Evolutionary conservation across 331 rosid genomes (phyloP), one percentile per base, ranked within the genome.

Genomic region (Saraca asoca): DNA sequence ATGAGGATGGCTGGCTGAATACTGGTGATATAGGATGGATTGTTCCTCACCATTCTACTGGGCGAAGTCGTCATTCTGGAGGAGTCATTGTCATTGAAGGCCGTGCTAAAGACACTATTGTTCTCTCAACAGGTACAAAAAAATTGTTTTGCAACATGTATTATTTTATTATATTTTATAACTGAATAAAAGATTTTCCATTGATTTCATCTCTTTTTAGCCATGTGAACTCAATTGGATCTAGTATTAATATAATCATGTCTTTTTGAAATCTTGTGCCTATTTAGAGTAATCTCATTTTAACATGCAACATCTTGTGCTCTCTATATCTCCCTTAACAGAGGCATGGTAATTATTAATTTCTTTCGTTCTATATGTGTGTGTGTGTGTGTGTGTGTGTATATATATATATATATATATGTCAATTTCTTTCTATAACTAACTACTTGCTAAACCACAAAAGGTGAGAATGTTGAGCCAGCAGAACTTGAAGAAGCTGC

Each of bases 11-110:
- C 53, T 93, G 98, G 98, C 72, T 93, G 64, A 83, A 72, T 79
- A 85, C 98, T 37, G 98, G 96, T 37, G 98, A 93, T 75, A 64
- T 93, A 35, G 96, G 98, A 53, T 93, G 95, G 95, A 85, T 93
- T 74, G 94, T 81, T 75, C 91, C 96, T 51, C 78, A 44, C 54
- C 95, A 93, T 79, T 82, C 95, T 51, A 39, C 45, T 41, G 98
- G 98, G 39, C 82, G 96, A 46, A 78, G 95, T 68, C 85, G 82
- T 61, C 74, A 13, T 64, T 85, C 90, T 70, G 89, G 91, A 31
- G 95, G 91, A 70, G 80, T 82, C 20, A 44, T 89, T 75, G 94
- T 89, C 42, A 83, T 93, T 61, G 96, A 93, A 35, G 98, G 98
- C 52, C 96, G 96, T 37, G 95, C 88, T 18, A 93, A 93, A 81